phyloP scores from a whole-genome alignment of 2,329 filamentous ascomycete species.

The Furcasterigmium furcatum region DNA sequence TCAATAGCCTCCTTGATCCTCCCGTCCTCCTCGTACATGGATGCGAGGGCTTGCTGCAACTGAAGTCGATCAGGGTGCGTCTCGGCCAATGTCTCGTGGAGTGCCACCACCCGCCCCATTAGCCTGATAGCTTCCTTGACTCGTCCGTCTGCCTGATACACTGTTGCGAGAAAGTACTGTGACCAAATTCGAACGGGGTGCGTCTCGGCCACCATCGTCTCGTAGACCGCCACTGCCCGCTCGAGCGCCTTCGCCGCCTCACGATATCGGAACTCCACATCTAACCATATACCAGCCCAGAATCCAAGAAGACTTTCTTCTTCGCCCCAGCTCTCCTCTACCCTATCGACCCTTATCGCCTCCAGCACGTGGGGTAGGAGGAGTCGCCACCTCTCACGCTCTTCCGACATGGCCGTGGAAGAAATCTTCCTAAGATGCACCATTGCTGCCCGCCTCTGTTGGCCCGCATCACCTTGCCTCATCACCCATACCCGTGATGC shows the following conservation, averaged over 20 bases:
- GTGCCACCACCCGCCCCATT: constrained; percentile 1
- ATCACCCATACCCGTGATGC: constrained; percentile 24
- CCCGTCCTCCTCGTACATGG: neutral
- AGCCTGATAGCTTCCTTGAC: no score
- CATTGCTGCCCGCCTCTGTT: neutral
- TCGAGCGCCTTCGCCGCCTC: no score
- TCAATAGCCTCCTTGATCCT: neutral
- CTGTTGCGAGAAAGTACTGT: no score
- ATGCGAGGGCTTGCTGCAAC: constrained; percentile 1
- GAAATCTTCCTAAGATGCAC: constrained; percentile 1
- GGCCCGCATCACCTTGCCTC: neutral
- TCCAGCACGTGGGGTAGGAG: constrained; percentile 2
- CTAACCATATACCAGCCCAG: neutral
- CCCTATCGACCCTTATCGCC: neutral
- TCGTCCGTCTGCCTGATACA: no score
- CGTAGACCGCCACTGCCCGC: no score
- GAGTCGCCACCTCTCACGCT: constrained; percentile 2
- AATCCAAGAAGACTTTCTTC: neutral
- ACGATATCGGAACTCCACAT: no score
- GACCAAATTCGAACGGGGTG: no score
- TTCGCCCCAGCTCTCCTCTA: neutral
- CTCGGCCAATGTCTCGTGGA: no score
- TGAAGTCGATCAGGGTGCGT: neutral
- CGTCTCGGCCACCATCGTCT: no score
- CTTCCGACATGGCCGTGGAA: constrained; percentile 1